Evolutionary conservation across 345 rosid genomes (phyloP).

Genomic region (Barbarea vulgaris): DNA sequence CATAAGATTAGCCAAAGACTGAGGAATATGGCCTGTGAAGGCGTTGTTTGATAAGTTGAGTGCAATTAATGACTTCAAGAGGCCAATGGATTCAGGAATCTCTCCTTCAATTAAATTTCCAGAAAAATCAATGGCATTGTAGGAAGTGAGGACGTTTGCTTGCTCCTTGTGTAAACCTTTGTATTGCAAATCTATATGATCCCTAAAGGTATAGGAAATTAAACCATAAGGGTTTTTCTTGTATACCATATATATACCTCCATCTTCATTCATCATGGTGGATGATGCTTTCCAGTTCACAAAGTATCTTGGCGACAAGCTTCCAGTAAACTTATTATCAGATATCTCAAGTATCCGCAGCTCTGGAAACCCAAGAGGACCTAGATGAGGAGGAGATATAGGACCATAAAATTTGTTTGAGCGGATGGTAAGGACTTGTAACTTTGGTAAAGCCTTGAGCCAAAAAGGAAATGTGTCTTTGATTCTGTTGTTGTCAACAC

Average conservation of each 20-base stretch:
- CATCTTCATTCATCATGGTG: not conserved
- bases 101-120: not conserved
- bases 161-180: not conserved
- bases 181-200: not conserved
- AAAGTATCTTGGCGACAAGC: not conserved
- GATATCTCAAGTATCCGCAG: not conserved
- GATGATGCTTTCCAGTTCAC: not conserved
- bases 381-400: slow-evolving; percentile 8
- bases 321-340: not conserved
- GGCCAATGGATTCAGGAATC: not conserved
- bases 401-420: not conserved
- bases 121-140: not conserved
- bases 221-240: not conserved
- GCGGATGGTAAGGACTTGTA: not conserved
- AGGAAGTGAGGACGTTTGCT: not conserved
- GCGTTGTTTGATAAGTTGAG: not conserved
- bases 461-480: slow-evolving; percentile 7
- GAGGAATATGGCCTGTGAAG: not conserved
- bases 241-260: not conserved
- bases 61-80: not conserved
- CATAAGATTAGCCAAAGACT: not conserved
- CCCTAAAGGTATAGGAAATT: not conserved
- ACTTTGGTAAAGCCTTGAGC: not conserved
- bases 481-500: not conserved
- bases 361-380: not conserved